Base-by-base conservation (phyloP, 306 rosid genomes). In the Geum urbanum region DNA sequence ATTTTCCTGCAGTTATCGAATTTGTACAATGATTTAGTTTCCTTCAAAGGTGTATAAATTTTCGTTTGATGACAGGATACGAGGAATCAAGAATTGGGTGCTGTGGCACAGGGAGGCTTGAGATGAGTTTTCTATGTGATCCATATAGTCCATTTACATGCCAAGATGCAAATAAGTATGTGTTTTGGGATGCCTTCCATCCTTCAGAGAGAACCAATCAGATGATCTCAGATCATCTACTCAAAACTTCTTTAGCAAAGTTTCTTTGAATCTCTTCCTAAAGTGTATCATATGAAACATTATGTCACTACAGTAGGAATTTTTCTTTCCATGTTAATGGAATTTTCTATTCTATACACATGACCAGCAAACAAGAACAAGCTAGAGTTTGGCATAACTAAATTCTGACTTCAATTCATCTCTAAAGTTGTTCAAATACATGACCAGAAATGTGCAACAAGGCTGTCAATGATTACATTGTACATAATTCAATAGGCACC, bases 151-250 rank as follows among this genome's bases (percentile, higher is more conserved):
- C 80, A 62, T 81, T 79, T 44, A 76, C 86, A 6, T 81, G 88
- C 75, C 20, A 57, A 27, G 88, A 84, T 63, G 86, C 86, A 19
- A 70, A 76, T 27, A 84, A 75, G 73, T 78, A 41, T 8, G 86
- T 76, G 7, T 84, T 84, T 41, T 84, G 88, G 86, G 86, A 81
- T 67, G 74, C 86, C 51, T 67, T 81, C 57, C 88, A 81, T 66
- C 82, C 85, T 51, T 72, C 83, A 15, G 56, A 76, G 69, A 84
- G 44, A 27, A 78, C 84, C 18, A 81, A 65, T 19, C 55, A 63
- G 7, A 62, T 81, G 1, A 51, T 81, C 71, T 69, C 85, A 0
- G 51, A 66, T 7, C 8, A 69, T 69, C 39, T 76, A 9, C 7
- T 77, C 6, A 49, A 72, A 56, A 77, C 69, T 0, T 58, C 6